Percentiles rank a stretch among this genome's conserved stretches.
Conservation (phyloP, 768 basidiomycete genomes). For the Cubamyces lactineus region DNA sequence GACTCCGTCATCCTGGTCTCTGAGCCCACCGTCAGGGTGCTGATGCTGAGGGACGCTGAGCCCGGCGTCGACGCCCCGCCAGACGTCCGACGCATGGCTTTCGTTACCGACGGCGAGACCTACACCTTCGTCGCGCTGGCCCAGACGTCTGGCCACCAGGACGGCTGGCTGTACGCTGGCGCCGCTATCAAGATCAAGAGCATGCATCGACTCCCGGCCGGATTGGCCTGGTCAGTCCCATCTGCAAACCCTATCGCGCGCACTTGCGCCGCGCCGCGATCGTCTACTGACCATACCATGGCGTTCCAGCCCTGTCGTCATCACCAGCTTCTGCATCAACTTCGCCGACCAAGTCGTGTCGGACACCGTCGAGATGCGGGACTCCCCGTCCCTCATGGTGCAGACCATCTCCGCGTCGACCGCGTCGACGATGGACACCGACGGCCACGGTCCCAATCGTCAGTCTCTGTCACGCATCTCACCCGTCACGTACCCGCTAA, state of each 20-base stretch:
- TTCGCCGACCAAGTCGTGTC: neutral
- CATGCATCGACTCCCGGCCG: neutral
- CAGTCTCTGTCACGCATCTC: no score
- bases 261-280: no score
- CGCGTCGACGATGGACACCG: no score
- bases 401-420: no score
- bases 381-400: no score
- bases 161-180: constrained; percentile 1
- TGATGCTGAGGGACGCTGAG: neutral
- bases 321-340: neutral
- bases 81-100: neutral
- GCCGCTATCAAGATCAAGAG: neutral
- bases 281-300: no score
- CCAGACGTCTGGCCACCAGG: neutral
- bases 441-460: no score
- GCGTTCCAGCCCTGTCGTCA: neutral
- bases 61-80: neutral
- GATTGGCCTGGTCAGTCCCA: neutral
- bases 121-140: neutral
- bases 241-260: no score
- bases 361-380: neutral
- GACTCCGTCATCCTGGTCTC: neutral
- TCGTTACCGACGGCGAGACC: constrained; percentile 1
- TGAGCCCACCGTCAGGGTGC: constrained; percentile 8
- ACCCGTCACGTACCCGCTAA: no score